Base-by-base conservation (phyloP, 306 rosid species). In the Quercus variabilis region DNA sequence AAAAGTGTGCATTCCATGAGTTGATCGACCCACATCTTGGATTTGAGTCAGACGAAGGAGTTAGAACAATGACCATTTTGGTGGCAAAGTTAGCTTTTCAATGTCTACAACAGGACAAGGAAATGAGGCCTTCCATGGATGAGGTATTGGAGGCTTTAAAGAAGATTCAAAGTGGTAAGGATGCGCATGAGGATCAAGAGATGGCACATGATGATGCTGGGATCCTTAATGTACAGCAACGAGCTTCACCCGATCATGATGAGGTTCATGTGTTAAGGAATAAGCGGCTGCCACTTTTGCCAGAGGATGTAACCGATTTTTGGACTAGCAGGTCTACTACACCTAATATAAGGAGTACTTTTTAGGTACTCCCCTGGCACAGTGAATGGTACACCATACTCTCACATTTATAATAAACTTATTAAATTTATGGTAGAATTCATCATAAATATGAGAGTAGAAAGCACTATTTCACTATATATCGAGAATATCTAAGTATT, bases 41-140 rank as follows among this genome's bases (percentile, higher is more conserved):
- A n/a, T 90, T 87, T 73, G 85, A 84, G 67, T 76, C 87, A 2
- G 90, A 91, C 59, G 46, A 72, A 26, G 82, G 77, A 25, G 74
- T 85, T 46, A 78, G 76, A 74, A 83, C 84, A 85, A 85, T 82
- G 93, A 60, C 85, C 69, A 81, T 75, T 67, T 83, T 77, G 18
- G 92, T 90, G 19, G 94, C 93, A 2, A 85, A 80, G 49, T 82
- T 93, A 83, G 98, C 94, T 55, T 90, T 91, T 75, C 92, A 20
- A 7, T 93, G 97, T 69, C 69, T 93, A 72, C 93, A 86, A 76
- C 85, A 83, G 84, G 89, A 91, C 86, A 87, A 76, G 83, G 93
- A 88, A 35, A 63, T 83, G 31, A 90, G 98, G 74, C 97, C 98
- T 72, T 82, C 89, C 52, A 91, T 90, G 95, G 87, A 82, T 52